Conservation (phyloP, 108 stramenopile species). For the Mediolabrus comicus region DNA sequence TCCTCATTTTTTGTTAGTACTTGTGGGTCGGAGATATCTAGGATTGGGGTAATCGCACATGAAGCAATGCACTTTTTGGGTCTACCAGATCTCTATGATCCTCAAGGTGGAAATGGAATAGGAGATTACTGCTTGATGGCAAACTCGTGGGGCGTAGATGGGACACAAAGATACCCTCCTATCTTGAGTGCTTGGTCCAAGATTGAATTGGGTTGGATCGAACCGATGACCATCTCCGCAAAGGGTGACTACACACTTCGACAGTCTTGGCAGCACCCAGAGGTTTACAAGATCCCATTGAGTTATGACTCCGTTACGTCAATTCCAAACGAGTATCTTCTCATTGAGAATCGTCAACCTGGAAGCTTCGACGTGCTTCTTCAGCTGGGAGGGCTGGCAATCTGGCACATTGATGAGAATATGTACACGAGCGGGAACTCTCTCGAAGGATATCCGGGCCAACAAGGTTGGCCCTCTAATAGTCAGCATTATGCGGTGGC, state of each 20-base stretch:
- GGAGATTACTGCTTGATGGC: slow-evolving; percentile 48
- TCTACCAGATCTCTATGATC: slow-evolving; percentile 50
- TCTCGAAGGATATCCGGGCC: slow-evolving; percentile 47
- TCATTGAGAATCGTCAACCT: slow-evolving; percentile 69
- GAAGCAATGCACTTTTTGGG: slow-evolving; percentile 51
- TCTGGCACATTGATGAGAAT: slow-evolving; percentile 61
- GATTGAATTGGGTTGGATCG: slow-evolving; percentile 54
- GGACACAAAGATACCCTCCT: slow-evolving; percentile 51
- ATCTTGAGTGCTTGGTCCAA: slow-evolving; percentile 55
- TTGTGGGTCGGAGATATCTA: slow-evolving; percentile 31
- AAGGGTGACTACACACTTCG: slow-evolving; percentile 41
- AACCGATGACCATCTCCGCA: slow-evolving; percentile 25
- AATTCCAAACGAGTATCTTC: slow-evolving; percentile 59
- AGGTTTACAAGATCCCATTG: slow-evolving; percentile 52
- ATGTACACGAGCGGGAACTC: slow-evolving; percentile 14
- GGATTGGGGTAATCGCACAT: slow-evolving; percentile 53
- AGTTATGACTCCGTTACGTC: no score
- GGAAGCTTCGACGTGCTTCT: slow-evolving; percentile 50
- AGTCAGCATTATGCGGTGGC: slow-evolving; percentile 69
- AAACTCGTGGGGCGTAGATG: slow-evolving; percentile 49
- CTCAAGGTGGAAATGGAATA: slow-evolving; percentile 29
- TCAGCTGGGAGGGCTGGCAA: slow-evolving; percentile 53
- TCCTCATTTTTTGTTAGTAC: no score
- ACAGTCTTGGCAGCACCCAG: slow-evolving; percentile 22
- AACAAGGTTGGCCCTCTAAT: slow-evolving; percentile 61